Evolutionary conservation across 2,329 filamentous ascomycete genomes (phyloP).

Genomic region (Alternaria sp.): DNA sequence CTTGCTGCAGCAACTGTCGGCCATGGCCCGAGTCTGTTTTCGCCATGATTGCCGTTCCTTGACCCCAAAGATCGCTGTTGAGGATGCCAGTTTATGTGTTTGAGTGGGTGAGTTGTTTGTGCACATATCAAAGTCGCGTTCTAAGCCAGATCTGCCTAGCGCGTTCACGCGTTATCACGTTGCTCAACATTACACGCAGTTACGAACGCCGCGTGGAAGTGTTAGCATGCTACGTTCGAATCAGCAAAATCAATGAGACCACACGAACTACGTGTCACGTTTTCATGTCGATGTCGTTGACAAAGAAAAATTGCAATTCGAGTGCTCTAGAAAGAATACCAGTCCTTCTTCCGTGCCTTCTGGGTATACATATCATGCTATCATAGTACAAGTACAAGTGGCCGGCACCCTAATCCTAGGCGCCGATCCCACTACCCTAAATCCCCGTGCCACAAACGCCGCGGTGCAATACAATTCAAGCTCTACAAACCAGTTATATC

Average conservation of each 20-base stretch:
- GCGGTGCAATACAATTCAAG: conserved; percentile 14
- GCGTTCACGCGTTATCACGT: conserved; percentile 37
- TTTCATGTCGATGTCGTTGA: background rate
- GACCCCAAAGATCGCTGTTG: conserved; percentile 18
- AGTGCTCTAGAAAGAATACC: conserved; percentile 13
- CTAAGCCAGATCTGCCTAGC: conserved; percentile 29
- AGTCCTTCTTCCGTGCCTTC: conserved; percentile 6
- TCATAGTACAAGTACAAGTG: conserved; percentile 26
- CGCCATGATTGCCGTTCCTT: conserved; percentile 13
- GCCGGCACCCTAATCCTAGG: conserved; percentile 11
- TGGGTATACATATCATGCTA: conserved; percentile 24
- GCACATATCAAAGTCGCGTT: conserved; percentile 22
- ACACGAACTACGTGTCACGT: background rate
- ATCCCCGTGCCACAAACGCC: conserved; percentile 20
- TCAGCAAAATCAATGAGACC: background rate
- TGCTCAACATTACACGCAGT: conserved; percentile 4
- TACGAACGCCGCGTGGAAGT: background rate
- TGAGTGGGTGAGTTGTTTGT: conserved; percentile 24
- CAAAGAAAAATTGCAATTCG: conserved; percentile 6
- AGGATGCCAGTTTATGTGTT: background rate
- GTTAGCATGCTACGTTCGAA: background rate
- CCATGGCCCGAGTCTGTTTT: conserved; percentile 4
- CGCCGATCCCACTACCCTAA: conserved; percentile 5
- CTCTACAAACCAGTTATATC: conserved; percentile 2
- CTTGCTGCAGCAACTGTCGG: conserved; percentile 47